A percentile compares a stretch with the other conserved stretches of the same genome.
Conservation (phyloP, 2,329 filamentous ascomycete genomes). For the Lachnellula cervina region DNA sequence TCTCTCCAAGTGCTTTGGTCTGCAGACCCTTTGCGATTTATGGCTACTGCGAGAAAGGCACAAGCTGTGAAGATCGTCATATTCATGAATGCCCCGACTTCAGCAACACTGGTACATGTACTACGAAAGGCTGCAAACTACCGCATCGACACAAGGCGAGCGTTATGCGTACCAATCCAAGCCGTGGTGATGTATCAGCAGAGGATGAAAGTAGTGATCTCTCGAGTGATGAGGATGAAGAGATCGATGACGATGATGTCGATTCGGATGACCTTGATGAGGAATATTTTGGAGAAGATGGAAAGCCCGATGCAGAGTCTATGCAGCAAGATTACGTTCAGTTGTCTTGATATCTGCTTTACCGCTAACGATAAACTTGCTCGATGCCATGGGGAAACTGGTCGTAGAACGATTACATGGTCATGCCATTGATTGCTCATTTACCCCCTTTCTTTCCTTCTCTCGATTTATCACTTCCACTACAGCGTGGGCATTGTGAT, state of each 20-base stretch:
- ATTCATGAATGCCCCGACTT: slow-evolving; percentile 93
- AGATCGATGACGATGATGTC: slow-evolving; percentile 69
- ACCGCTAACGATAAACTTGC: slow-evolving; percentile 3
- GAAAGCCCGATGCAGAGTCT: slow-evolving; percentile 45
- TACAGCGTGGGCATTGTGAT: slow-evolving; percentile 1
- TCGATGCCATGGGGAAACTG: not conserved
- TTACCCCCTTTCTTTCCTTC: slow-evolving; percentile 2
- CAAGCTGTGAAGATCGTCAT: slow-evolving; percentile 73
- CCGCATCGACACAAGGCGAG: slow-evolving; percentile 85
- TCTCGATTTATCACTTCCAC: not conserved
- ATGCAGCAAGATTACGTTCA: slow-evolving; percentile 57
- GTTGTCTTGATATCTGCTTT: slow-evolving; percentile 27
- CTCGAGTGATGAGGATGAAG: slow-evolving; percentile 68
- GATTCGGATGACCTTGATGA: slow-evolving; percentile 69
- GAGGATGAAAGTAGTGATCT: slow-evolving; percentile 61
- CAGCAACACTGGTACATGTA: slow-evolving; percentile 83
- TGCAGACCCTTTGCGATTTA: slow-evolving; percentile 80
- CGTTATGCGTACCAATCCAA: slow-evolving; percentile 61
- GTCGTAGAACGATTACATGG: not conserved
- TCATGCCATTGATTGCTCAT: not conserved
- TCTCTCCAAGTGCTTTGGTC: slow-evolving; percentile 71
- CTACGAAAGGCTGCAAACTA: slow-evolving; percentile 74
- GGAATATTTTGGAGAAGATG: slow-evolving; percentile 56
- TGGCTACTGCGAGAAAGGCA: slow-evolving; percentile 84
- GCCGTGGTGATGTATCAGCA: slow-evolving; percentile 35